These are phyloP conservation scores for Pyrenochaeta sp. DNA, from an alignment of 2,329 filamentous ascomycete species.

Conservation along the genomic window DNA sequence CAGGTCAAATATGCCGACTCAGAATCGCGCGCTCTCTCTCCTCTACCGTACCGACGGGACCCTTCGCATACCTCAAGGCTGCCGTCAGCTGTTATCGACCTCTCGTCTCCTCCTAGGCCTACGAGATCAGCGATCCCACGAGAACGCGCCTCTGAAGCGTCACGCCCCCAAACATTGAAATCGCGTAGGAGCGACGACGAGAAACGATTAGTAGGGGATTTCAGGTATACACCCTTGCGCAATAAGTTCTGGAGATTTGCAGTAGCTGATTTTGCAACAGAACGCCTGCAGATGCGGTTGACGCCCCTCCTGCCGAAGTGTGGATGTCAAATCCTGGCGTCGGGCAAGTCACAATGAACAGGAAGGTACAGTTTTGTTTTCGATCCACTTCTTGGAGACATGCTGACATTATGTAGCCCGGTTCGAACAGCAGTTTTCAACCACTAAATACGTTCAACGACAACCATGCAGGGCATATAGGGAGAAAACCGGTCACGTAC, in stretches of 20 bases:
- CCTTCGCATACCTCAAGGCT: constrained; percentile 6
- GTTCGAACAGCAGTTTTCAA: constrained; percentile 11
- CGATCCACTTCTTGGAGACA: not conserved
- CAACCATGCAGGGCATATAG: constrained; percentile 1
- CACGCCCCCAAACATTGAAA: not conserved
- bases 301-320: constrained; percentile 13
- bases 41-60: constrained; percentile 8
- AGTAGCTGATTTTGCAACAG: constrained; percentile 18
- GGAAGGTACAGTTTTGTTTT: constrained; percentile 4
- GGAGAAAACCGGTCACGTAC: constrained; percentile 20
- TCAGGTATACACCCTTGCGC: constrained; percentile 13
- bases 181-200: constrained; percentile 16
- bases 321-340: constrained; percentile 12
- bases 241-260: not conserved
- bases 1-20: constrained; percentile 29
- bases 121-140: not conserved
- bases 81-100: constrained; percentile 10
- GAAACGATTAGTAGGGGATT: constrained; percentile 23
- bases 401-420: constrained; percentile 23
- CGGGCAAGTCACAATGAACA: not conserved
- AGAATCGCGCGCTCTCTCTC: constrained; percentile 8
- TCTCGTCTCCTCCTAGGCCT: constrained; percentile 15
- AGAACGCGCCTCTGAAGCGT: not conserved
- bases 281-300: constrained; percentile 26
- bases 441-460: constrained; percentile 22